Evolutionary conservation across 2,329 filamentous ascomycete genomes (phyloP), one percentile per base, ranked within the genome.

Genomic region (Trichoderma harzianum): DNA sequence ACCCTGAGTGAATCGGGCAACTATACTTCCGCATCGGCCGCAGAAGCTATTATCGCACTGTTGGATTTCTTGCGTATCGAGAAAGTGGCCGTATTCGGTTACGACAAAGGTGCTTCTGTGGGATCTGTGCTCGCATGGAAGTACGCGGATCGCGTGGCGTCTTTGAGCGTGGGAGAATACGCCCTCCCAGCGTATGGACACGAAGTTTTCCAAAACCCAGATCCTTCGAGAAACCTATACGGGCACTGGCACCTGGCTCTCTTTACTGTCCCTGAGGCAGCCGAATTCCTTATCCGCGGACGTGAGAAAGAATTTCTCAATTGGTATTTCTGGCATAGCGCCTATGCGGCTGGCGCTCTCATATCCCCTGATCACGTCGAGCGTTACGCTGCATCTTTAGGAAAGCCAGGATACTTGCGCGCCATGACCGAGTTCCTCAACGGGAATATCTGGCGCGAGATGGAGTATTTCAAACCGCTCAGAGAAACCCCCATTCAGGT

Each of bases 281-380:
- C 85, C 0, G 80, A 84, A 68, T 86, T 83, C 68, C 82, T 86
- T 69, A 83, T 86, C 72, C 75, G 75, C 0, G 83, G 82, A 0
- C 78, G 80, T 0, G 84, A 85, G 73, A 81, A 78, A 70, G 77
- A 84, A 71, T 82, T 85, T 72, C 75, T 85, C 0, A 74, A 79
- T 11, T 85, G 84, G 84, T 86, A 85, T 64, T 85, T 85, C 70
- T 85, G 78, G 72, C 84, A 86, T 34, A 77, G 77, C 0, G 81
- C 79, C 16, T 86, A 86, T 73, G 80, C 82, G 0, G 84, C 84
- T 0, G 75, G 75, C 2, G 75, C 79, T 36, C 76, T 79, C 0
- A 79, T 85, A 8, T 78, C 79, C 1, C 79, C 81, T 30, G 82
- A 84, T 18, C 79, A 80, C 1, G 74, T 85, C 0, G 79, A 81